Conservation (phyloP, 2,329 filamentous ascomycete genomes). For the Monosporascus ibericus region DNA sequence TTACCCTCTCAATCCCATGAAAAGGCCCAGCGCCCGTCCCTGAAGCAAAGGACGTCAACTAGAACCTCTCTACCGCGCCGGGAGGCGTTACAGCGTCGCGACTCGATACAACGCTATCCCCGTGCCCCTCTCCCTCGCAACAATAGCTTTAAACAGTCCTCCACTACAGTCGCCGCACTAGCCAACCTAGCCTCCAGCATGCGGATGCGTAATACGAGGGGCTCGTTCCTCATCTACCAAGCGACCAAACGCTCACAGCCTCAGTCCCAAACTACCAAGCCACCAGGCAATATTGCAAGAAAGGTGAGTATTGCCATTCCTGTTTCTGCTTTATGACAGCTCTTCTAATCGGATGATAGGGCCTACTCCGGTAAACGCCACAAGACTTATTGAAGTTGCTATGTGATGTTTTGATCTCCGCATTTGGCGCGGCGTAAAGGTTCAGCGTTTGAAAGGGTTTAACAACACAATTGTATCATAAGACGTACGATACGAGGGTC, state of each 20-base stretch:
- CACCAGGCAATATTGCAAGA: no score
- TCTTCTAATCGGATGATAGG: no score
- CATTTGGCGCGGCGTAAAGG: no score
- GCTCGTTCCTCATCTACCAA: neutral
- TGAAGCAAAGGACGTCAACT: neutral
- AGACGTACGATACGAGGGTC: no score
- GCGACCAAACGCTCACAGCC: neutral
- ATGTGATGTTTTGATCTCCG: no score
- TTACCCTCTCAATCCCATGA: neutral
- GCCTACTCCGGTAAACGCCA: no score
- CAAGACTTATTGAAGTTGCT: no score
- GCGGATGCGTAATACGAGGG: neutral
- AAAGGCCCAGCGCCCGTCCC: neutral
- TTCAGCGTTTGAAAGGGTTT: no score
- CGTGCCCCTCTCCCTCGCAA: neutral
- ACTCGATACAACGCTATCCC: neutral
- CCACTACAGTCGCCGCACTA: neutral
- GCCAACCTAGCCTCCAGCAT: neutral
- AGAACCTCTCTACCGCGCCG: neutral
- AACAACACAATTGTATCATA: no score
- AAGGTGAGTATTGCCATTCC: no score
- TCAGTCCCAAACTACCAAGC: no score
- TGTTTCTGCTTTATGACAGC: no score
- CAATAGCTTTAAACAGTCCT: neutral
- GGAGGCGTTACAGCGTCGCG: neutral